phyloP scores from a whole-genome alignment of 2,329 filamentous ascomycete species.

The Pezicula neosporulosa region DNA sequence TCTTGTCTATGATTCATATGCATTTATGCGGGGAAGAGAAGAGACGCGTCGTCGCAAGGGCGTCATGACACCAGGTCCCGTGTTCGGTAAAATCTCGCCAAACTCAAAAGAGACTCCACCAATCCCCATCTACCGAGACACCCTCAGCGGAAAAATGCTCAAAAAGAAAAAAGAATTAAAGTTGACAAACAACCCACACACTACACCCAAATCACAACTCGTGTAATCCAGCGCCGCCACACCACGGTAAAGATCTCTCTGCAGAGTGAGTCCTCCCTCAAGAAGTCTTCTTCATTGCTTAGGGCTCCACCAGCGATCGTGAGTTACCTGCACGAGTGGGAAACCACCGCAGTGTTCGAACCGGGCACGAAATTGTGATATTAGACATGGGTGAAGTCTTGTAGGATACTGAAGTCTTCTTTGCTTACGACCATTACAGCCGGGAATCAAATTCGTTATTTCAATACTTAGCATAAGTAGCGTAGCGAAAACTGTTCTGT shows the following conservation, averaged over 20 bases:
- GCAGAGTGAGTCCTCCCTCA: constrained; percentile 72
- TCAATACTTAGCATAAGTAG: constrained; percentile 9
- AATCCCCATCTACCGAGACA: neutral
- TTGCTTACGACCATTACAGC: constrained; percentile 62
- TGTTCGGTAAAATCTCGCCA: no score
- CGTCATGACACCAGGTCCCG: no score
- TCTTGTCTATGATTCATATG: no score
- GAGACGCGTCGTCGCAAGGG: no score
- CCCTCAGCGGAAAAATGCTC: neutral
- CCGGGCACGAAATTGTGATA: constrained; percentile 53
- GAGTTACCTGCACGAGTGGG: constrained; percentile 66
- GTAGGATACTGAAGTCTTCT: constrained; percentile 53
- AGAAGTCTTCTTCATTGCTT: constrained; percentile 66
- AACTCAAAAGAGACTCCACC: no score
- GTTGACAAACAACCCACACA: constrained; percentile 25
- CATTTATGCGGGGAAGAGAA: no score
- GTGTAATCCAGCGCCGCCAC: constrained; percentile 67
- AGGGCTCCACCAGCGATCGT: constrained; percentile 59
- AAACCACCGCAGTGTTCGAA: constrained; percentile 64
- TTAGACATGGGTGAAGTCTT: constrained; percentile 40
- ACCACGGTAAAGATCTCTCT: constrained; percentile 68
- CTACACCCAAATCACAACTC: constrained; percentile 53
- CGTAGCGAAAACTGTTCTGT: neutral
- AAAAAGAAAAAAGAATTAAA: constrained; percentile 18
- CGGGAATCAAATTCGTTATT: constrained; percentile 22